phyloP scores from a whole-genome alignment of 805 yeast genomes.

The Metschnikowia gelsemii region DNA sequence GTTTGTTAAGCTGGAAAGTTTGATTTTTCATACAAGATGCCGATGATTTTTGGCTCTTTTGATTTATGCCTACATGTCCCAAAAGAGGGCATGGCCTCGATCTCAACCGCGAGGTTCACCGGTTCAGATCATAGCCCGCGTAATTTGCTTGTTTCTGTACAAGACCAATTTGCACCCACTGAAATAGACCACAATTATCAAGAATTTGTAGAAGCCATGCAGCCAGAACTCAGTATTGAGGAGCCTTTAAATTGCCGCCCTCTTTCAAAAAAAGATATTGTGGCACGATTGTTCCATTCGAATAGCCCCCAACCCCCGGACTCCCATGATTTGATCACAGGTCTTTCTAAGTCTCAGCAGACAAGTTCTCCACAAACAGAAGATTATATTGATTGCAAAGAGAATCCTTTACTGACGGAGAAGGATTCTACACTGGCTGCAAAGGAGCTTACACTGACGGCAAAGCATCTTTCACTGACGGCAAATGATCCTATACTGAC shows the following conservation, averaged over 20 bases:
- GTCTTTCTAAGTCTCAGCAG: not conserved
- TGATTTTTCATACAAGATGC: too few species aligned
- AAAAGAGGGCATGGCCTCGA: too few species aligned
- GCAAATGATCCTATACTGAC: too few species aligned
- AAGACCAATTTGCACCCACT: conserved; percentile 5
- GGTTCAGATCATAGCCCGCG: not conserved
- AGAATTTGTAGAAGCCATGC: not conserved
- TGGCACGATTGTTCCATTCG: conserved; percentile 4
- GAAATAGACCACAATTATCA: too few species aligned
- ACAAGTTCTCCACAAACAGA: conserved; percentile 1
- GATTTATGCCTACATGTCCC: too few species aligned
- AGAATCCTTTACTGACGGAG: not conserved
- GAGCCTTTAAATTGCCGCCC: not conserved
- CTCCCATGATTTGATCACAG: not conserved
- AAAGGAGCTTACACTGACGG: too few species aligned
- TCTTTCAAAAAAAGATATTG: not conserved
- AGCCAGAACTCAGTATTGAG: not conserved
- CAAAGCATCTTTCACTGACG: too few species aligned
- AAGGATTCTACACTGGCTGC: too few species aligned
- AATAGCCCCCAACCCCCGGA: not conserved
- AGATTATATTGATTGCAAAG: conserved; percentile 2
- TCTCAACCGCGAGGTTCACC: not conserved
- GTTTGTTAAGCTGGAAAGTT: too few species aligned
- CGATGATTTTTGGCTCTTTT: too few species aligned
- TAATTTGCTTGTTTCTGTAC: conserved; percentile 1